Base-by-base conservation (phyloP, 768 basidiomycete genomes). In the Amanita polypyramis region DNA sequence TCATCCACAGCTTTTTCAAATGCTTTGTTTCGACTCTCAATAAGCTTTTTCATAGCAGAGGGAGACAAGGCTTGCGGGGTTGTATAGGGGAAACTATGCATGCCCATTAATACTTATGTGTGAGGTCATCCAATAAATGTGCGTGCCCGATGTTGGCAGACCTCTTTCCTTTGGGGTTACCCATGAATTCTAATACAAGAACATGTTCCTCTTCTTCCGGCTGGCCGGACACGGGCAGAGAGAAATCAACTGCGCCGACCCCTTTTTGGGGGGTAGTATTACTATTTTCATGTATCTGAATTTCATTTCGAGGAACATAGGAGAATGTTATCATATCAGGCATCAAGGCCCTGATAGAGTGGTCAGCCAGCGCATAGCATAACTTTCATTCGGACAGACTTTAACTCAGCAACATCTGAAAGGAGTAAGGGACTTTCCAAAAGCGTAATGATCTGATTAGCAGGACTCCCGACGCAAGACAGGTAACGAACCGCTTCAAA, bases 241-340 rank as follows among this genome's bases (percentile, higher is more conserved):
- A 73, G 77, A 48, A 74, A 74, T 19, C 63, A 68, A 55, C 60
- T 66, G 38, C 34, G 45, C 32, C 47, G 32, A 20, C 39, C 47
- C 15, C 20, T 51, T 43, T 47, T 56, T 39, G 36, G 51, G 15
- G 11, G 20, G 35, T 45, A 51, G 48, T 52, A 54, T 14, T 33
- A 12, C 25, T 17, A 30, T 35, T 36, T 30, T 69, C 62, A 5
- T 83, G 73, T 45, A 83, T 70, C 43, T 75, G 75, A 10, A 87
- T 61, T 38, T 85, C 74, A 39, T 75, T 70, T 25, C 68, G 63
- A 47, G 85, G 79, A 52, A 84, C 81, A 58, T 92, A 94, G 5
- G 88, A 82, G 56, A 94, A 94, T 44, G 75, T 80, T 55, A 95
- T 69, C 34, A 89, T 67, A 49, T 84, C 79, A 1, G 91, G 91